Evolutionary conservation across 164 flowering plant species (phyloP), one percentile per base, ranked within the genome.

Genomic region (Cinnamomum chago): DNA sequence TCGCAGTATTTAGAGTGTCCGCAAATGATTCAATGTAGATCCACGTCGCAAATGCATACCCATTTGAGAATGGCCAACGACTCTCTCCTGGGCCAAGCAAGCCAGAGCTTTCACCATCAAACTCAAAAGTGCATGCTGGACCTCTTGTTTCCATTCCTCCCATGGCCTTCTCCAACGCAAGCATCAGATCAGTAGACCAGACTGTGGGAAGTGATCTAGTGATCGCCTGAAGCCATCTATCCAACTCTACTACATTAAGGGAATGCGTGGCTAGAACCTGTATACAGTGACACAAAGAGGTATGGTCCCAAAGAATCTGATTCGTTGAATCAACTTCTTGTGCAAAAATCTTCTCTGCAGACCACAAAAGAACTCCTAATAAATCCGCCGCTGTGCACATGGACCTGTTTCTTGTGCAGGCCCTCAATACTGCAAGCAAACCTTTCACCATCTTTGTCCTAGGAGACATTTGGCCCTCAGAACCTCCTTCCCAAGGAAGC

Each of bases 91-190:
- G 92, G 76, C 97, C 97, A 75, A 96, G 93, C 78, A 96, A 85
- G 72, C 98, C 99, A 81, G 99, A 96, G 82, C 98, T 96, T 84
- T 96, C 99, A 72, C 99, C 99, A 83, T 96, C 98, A 84, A 96
- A 96, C 83, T 96, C 99, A 84, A 96, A 96, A 27, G 98, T 89
- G 75, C 89, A 83, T 66, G 94, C 87, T 50, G 99, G 99, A 73
- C 98, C 99, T 80, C 82, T 88, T 28, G 89, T 82, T 79, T 96
- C 99, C 82, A 89, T 91, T 73, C 93, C 94, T 78, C 85, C 81
- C 82, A 94, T 83, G 75, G 99, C 97, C 80, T 91, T 96, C 88
- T 96, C 99, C 81, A 96, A 73, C 10, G 97, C 83, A 78, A 84
- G 86, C 87, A 88, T 82, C 80, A 94, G 82, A 28, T 81, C 86